Evolutionary conservation across 306 rosid genomes (phyloP).

Genomic region (Dalbergia cochinchinensis): DNA sequence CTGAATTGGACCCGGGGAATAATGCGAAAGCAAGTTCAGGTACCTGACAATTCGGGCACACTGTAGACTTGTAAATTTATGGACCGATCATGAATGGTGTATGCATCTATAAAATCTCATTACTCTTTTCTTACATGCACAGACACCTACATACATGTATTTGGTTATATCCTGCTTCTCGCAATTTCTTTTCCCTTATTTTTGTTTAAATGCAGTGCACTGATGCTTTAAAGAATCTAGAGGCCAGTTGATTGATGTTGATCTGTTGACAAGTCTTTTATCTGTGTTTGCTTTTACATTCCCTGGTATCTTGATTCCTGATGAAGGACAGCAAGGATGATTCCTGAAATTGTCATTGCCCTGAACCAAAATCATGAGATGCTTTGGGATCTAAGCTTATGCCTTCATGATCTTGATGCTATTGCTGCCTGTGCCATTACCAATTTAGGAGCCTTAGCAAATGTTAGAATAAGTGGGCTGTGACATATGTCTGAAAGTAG

Average conservation of each 20-base stretch:
- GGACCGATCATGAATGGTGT: constrained; percentile 16
- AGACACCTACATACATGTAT: constrained; percentile 5
- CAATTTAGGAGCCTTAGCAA: background rate
- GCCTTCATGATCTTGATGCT: background rate
- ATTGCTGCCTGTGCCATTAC: constrained; percentile 1
- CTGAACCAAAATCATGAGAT: background rate
- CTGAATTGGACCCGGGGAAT: constrained; percentile 61
- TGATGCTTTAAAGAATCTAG: constrained; percentile 28
- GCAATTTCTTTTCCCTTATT: background rate
- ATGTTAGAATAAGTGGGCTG: constrained; percentile 9
- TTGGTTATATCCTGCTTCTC: constrained; percentile 21
- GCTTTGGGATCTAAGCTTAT: background rate
- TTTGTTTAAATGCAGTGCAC: background rate
- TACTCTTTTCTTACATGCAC: constrained; percentile 2
- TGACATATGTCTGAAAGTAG: background rate
- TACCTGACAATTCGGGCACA: constrained; percentile 43
- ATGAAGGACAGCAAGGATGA: background rate
- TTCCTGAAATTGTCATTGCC: background rate
- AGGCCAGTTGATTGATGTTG: background rate
- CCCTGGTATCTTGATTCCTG: background rate
- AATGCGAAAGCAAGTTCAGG: constrained; percentile 74
- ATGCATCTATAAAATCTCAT: constrained; percentile 1
- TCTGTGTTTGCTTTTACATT: background rate
- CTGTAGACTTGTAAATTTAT: constrained; percentile 28
- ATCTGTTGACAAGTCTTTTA: constrained; percentile 1